phyloP scores from a whole-genome alignment of 169 alveolate species.

The Cryptosporidium baileyi region DNA sequence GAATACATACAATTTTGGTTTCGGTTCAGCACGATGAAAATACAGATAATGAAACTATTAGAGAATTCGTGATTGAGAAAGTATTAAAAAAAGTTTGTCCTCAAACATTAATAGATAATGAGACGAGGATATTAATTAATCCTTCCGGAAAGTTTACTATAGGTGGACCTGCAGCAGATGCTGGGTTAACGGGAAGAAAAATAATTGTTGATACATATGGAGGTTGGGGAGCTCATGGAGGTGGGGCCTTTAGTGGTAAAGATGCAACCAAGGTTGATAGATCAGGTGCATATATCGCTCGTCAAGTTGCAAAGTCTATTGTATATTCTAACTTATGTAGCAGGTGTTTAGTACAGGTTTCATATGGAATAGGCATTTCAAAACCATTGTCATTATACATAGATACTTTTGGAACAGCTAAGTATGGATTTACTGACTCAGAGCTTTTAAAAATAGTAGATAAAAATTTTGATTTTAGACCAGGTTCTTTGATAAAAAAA shows the following conservation, averaged over 20 bases:
- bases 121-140: conserved; percentile 92
- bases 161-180: conserved; percentile 99
- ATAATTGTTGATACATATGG: conserved; percentile 99
- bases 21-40: conserved; percentile 89
- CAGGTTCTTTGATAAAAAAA: conserved; percentile 93
- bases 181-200: conserved; percentile 99
- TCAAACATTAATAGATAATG: conserved; percentile 88
- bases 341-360: conserved; percentile 94
- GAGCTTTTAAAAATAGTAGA: conserved; percentile 88
- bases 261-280: conserved; percentile 99
- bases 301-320: conserved; percentile 97
- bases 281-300: conserved; percentile 98
- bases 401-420: conserved; percentile 93
- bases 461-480: conserved; percentile 94
- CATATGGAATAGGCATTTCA: conserved; percentile 97
- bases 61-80: conserved; percentile 85
- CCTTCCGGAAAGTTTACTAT: conserved; percentile 96
- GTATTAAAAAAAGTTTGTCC: conserved; percentile 95
- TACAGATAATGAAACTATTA: conserved; percentile 81
- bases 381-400: conserved; percentile 96
- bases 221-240: conserved; percentile 99
- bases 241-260: conserved; percentile 99
- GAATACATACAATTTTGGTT: conserved; percentile 92
- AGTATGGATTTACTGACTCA: conserved; percentile 89
- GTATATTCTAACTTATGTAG: conserved; percentile 94